Conservation (phyloP, 495 filamentous ascomycete genomes). For the Cudoniella acicularis region DNA sequence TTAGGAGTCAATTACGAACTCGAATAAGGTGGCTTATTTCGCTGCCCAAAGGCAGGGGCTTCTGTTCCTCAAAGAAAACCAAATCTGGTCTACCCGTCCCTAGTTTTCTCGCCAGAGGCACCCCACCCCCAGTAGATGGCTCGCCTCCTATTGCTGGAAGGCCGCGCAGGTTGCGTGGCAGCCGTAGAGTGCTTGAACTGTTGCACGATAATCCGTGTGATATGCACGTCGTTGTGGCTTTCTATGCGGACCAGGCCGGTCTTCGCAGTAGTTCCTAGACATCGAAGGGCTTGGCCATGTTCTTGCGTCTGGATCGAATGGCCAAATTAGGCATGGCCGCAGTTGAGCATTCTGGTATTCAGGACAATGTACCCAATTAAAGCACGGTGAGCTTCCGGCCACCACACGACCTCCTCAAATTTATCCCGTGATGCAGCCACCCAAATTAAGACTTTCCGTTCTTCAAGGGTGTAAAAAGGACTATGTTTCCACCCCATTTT, state of each 20-base stretch:
- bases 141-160: neutral
- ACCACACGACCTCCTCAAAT: neutral
- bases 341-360: neutral
- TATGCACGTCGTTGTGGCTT: neutral
- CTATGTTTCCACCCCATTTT: neutral
- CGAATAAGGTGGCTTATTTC: too few relatives aligned
- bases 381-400: neutral
- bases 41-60: neutral
- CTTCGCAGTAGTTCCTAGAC: neutral
- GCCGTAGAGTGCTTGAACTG: neutral
- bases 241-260: neutral
- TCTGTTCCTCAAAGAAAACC: neutral
- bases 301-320: slow-evolving; percentile 17
- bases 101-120: neutral
- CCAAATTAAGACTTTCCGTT: neutral
- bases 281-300: neutral
- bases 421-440: neutral
- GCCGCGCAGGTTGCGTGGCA: slow-evolving; percentile 6
- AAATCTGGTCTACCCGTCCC: slow-evolving; percentile 4
- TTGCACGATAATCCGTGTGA: neutral
- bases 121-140: neutral
- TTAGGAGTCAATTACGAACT: neutral
- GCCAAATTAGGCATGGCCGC: slow-evolving; percentile 16
- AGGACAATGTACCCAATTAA: neutral
- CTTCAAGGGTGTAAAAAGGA: neutral